Conservation (phyloP, 1,284 basidiomycete genomes). For the Phaffia rhodozyma region DNA sequence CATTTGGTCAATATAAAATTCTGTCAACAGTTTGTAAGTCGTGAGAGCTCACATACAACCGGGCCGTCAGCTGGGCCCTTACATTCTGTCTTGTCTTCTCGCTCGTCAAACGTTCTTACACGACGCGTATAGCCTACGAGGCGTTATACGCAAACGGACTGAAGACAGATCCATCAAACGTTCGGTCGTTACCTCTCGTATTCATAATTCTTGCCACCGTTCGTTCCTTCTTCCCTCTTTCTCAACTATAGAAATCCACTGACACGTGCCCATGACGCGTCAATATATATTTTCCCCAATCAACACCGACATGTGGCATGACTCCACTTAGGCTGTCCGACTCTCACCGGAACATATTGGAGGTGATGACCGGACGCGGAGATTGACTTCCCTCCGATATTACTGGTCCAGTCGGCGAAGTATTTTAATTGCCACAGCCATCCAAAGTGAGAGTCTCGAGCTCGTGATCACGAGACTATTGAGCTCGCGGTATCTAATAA, state of each 20-base stretch:
- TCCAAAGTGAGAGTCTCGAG: conserved; percentile 79
- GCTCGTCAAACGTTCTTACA: neutral
- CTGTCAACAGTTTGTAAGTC: conserved; percentile 29
- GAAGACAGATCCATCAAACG: conserved; percentile 63
- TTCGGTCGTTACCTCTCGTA: conserved; percentile 76
- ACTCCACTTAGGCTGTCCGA: conserved; percentile 44
- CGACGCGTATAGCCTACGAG: conserved; percentile 45
- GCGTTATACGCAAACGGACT: conserved; percentile 63
- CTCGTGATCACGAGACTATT: conserved; percentile 76
- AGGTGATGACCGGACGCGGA: conserved; percentile 59
- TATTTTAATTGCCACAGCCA: conserved; percentile 73
- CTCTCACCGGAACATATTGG: conserved; percentile 72
- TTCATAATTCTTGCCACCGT: conserved; percentile 83
- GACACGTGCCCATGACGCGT: too few relatives aligned
- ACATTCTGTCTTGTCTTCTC: conserved; percentile 3
- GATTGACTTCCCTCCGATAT: conserved; percentile 69
- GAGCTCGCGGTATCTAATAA: conserved; percentile 82
- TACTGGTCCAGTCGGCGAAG: conserved; percentile 87
- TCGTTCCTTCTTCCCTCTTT: neutral
- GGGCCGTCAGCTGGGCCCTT: neutral
- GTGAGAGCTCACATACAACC: neutral
- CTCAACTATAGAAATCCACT: too few relatives aligned
- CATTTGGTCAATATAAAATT: neutral
- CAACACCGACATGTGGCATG: too few relatives aligned
- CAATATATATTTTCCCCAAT: neutral